A percentile compares a stretch with the other conserved stretches of the same genome.
Evolutionary conservation across 805 yeast genomes (phyloP).

Genomic region (Yarrowia sp.): DNA sequence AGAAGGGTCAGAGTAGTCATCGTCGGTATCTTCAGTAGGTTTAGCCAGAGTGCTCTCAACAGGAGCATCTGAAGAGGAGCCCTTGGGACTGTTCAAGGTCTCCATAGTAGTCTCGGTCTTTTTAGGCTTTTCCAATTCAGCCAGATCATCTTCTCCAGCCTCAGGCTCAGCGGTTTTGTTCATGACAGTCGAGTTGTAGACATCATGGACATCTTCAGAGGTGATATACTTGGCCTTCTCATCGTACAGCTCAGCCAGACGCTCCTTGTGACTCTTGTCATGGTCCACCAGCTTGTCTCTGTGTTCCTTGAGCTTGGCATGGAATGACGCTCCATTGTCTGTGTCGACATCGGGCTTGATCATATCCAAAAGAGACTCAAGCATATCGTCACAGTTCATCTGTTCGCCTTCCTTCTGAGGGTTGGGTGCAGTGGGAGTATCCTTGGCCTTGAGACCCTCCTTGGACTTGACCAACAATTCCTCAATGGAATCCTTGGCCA

Average conservation of each 20-base stretch:
- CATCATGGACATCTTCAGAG: slow-evolving; percentile 89
- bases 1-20: slow-evolving; percentile 52
- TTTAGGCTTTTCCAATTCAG: slow-evolving; percentile 18
- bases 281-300: slow-evolving; percentile 73
- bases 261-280: slow-evolving; percentile 66
- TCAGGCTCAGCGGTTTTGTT: slow-evolving; percentile 20
- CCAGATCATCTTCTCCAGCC: slow-evolving; percentile 33
- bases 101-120: slow-evolving; percentile 8
- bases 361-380: slow-evolving; percentile 85
- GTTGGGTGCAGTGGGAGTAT: slow-evolving; percentile 35
- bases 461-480: slow-evolving; percentile 31
- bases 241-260: slow-evolving; percentile 67
- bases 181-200: slow-evolving; percentile 63
- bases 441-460: slow-evolving; percentile 23
- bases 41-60: slow-evolving; percentile 28
- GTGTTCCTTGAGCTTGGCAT: slow-evolving; percentile 62
- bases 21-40: slow-evolving; percentile 41
- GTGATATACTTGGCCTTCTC: slow-evolving; percentile 81
- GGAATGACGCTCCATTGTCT: slow-evolving; percentile 55
- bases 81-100: slow-evolving; percentile 18
- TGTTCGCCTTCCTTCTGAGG: slow-evolving; percentile 45
- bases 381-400: slow-evolving; percentile 84
- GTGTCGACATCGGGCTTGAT: slow-evolving; percentile 55
- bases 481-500: slow-evolving; percentile 27
- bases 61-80: slow-evolving; percentile 33